These are phyloP conservation scores for Penicillium sp. DNA, from an alignment of 2,329 filamentous ascomycete species.

Conservation along the genomic window DNA sequence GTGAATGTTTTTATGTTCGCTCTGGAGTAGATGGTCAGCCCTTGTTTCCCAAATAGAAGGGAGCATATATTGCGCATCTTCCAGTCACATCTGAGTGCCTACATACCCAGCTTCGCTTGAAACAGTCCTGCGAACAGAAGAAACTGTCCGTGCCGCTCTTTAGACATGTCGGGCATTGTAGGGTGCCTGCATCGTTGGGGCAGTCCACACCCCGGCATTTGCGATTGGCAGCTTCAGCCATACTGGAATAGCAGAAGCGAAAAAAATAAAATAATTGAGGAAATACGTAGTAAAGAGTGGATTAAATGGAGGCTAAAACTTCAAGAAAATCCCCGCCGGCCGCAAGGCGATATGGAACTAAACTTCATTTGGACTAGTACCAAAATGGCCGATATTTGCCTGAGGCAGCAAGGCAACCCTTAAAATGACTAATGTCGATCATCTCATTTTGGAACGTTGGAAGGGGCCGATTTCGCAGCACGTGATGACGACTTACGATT, in stretches of 20 bases:
- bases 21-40: conserved; percentile 49
- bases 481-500: conserved; percentile 12
- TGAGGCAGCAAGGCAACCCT: neutral
- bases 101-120: conserved; percentile 92
- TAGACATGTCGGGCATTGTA: conserved; percentile 94
- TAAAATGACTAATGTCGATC: conserved; percentile 10
- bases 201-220: conserved; percentile 79
- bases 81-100: conserved; percentile 43
- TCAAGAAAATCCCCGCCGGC: conserved; percentile 11
- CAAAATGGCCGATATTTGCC: neutral
- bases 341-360: conserved; percentile 1
- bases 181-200: conserved; percentile 75
- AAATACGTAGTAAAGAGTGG: neutral
- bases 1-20: conserved; percentile 77
- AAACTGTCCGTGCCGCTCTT: conserved; percentile 88
- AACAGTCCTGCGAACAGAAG: conserved; percentile 98
- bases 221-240: conserved; percentile 35
- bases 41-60: conserved; percentile 14
- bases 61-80: conserved; percentile 23
- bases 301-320: conserved; percentile 1
- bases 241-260: conserved; percentile 1
- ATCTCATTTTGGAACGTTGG: conserved; percentile 6
- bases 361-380: neutral
- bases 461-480: conserved; percentile 19
- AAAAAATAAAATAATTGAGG: neutral